Base-by-base conservation (phyloP, 2,329 filamentous ascomycete species). In the Chaetomium sp. region DNA sequence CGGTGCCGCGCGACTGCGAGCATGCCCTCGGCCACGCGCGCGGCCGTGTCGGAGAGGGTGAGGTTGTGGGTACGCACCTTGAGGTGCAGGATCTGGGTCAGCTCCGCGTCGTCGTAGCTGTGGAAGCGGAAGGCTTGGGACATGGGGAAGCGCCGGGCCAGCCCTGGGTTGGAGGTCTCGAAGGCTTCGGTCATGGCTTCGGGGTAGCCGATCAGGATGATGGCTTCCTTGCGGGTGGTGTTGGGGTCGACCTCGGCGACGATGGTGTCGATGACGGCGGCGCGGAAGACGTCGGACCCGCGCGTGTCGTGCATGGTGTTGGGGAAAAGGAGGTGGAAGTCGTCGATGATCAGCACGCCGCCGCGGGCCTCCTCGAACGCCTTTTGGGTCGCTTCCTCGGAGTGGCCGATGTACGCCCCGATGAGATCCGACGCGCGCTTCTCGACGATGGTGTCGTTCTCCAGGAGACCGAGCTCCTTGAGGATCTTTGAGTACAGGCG, bases 261-360 rank as follows among this genome's bases (percentile, higher is more conserved):
- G 49, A 51, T 27, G n/a, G 49, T 51, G n/a, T 51, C 49, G 21
- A 51, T 51, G 49, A 51, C 13, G 49, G 49, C 49, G 7, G 49
- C 49, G 25, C 49, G 49, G 49, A 51, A 51, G n/a, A 51, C 49
- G 49, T 51, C 49, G n/a, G 49, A 23, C 4, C 49, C 49, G 49
- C 12, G 2, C 21, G 49, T 51, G 49, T 23, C 9, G 49, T 51
- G 49, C 49, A 51, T 51, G 49, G 49, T 25, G 16, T 51, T 25
- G 12, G 49, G 49, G 49, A 51, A 51, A 9, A 51, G 49, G 7
- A 51, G 13, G n/a, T 51, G 49, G 49, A 51, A 51, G n/a, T 51
- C 49, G 49, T 51, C 49, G n/a, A 51, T 51, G n/a, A 51, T 51
- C 19, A 51, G 49, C 4, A 51, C 49, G n/a, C 49, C 49, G n/a